These are phyloP conservation scores for Yarrowia sp. DNA, from an alignment of 805 yeast species.

Conservation along the genomic window DNA sequence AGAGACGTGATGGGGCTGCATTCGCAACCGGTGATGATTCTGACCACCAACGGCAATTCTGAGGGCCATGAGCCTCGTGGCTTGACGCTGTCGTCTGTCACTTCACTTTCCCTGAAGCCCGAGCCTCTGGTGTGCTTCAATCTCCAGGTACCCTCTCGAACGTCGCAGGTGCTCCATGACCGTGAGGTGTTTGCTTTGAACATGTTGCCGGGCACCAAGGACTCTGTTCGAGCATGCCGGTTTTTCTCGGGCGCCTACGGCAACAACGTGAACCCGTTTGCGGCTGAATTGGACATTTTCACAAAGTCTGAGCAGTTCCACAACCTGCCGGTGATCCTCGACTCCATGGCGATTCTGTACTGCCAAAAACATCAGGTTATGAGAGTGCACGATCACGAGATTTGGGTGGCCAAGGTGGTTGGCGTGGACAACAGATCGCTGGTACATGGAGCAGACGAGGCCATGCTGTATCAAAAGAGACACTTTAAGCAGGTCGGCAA, in stretches of 20 bases:
- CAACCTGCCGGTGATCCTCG: conserved; percentile 46
- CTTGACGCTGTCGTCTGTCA: conserved; percentile 83
- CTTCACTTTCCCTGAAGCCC: conserved; percentile 81
- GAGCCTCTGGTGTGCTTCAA: conserved; percentile 84
- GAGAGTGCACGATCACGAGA: conserved; percentile 82
- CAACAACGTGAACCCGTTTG: conserved; percentile 50
- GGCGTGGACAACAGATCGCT: conserved; percentile 40
- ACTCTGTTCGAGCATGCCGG: conserved; percentile 66
- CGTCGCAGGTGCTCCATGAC: conserved; percentile 71
- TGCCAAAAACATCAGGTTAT: conserved; percentile 45
- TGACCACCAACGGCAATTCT: conserved; percentile 57
- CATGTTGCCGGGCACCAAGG: conserved; percentile 65
- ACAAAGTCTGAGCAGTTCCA: conserved; percentile 42
- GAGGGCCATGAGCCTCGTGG: conserved; percentile 55
- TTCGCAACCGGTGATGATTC: conserved; percentile 63
- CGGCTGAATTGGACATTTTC: conserved; percentile 44
- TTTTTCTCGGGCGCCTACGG: conserved; percentile 65
- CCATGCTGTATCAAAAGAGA: conserved; percentile 44
- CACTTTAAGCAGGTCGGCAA: conserved; percentile 51
- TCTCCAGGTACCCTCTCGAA: conserved; percentile 82
- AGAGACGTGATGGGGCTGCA: conserved; percentile 56
- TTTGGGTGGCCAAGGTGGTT: conserved; percentile 84
- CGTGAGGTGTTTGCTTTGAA: conserved; percentile 72
- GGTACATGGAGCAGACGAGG: conserved; percentile 46
- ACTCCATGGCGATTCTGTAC: conserved; percentile 46